phyloP scores from a whole-genome alignment of 306 rosid species.

The Pyrus communis region DNA sequence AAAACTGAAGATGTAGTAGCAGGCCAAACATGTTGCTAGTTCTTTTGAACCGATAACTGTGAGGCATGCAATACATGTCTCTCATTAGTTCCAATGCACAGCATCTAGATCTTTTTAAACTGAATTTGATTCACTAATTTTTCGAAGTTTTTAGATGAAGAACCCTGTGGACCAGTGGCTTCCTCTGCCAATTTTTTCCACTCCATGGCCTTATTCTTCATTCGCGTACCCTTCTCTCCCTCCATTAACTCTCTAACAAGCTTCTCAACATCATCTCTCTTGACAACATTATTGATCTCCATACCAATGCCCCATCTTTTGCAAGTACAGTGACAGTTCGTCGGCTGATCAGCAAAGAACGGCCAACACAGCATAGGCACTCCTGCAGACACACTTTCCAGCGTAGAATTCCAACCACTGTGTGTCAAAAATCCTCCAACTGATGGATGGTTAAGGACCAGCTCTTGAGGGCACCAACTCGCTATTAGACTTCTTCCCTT shows the following conservation, averaged over 20 bases:
- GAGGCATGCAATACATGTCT: no score
- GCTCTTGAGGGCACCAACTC: slow-evolving; percentile 16
- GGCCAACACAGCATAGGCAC: slow-evolving; percentile 2
- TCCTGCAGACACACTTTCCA: not conserved
- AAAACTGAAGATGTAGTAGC: no score
- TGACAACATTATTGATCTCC: not conserved
- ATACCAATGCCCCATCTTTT: not conserved
- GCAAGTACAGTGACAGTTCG: not conserved
- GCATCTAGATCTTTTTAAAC: not conserved
- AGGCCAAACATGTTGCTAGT: no score
- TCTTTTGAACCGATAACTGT: no score
- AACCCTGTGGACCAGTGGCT: not conserved
- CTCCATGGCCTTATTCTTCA: not conserved
- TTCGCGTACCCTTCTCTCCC: not conserved
- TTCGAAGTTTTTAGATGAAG: not conserved
- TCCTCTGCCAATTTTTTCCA: slow-evolving; percentile 1
- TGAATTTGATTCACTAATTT: not conserved
- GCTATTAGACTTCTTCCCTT: slow-evolving; percentile 1
- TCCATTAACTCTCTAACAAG: not conserved
- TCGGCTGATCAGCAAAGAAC: not conserved
- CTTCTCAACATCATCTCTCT: not conserved
- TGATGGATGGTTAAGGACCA: slow-evolving; percentile 12
- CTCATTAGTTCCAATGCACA: no score
- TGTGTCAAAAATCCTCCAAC: slow-evolving; percentile 11
- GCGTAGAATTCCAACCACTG: not conserved